phyloP scores from a whole-genome alignment of 148 eudicot genomes.

The Vaccinium macrocarpon region DNA sequence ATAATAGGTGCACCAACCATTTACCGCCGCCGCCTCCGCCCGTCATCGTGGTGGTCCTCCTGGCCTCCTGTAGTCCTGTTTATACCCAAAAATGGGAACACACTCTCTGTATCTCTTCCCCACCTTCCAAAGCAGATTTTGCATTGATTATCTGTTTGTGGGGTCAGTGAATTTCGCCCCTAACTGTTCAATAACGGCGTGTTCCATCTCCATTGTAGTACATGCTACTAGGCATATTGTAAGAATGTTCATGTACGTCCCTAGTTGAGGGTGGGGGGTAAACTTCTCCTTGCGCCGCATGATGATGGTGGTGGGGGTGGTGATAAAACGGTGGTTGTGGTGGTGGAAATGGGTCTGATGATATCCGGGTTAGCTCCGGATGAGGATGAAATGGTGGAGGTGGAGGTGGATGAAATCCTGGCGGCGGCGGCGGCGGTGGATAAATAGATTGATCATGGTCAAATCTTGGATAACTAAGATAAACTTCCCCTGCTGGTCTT shows the following conservation, averaged over 20 bases:
- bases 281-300: not conserved
- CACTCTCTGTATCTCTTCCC: not conserved
- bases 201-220: not conserved
- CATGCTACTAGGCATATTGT: not conserved
- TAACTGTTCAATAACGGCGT: not conserved
- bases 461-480: not conserved
- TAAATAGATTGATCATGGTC: not conserved
- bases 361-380: not conserved
- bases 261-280: not conserved
- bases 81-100: too few species aligned
- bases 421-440: slow-evolving; percentile 4
- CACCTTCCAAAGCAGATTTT: not conserved
- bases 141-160: not conserved
- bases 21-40: not conserved
- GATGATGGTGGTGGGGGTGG: not conserved
- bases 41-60: slow-evolving; percentile 3
- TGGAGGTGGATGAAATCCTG: not conserved
- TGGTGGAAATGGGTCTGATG: not conserved
- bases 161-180: not conserved
- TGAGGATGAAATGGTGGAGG: not conserved
- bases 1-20: not conserved
- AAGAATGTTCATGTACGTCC: not conserved
- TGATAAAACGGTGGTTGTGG: not conserved
- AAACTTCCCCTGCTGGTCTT: not conserved
- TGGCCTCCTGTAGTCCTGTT: not conserved